Evolutionary conservation across 2,329 filamentous ascomycete genomes (phyloP).

Genomic region (Aspergillus sclerotialis): DNA sequence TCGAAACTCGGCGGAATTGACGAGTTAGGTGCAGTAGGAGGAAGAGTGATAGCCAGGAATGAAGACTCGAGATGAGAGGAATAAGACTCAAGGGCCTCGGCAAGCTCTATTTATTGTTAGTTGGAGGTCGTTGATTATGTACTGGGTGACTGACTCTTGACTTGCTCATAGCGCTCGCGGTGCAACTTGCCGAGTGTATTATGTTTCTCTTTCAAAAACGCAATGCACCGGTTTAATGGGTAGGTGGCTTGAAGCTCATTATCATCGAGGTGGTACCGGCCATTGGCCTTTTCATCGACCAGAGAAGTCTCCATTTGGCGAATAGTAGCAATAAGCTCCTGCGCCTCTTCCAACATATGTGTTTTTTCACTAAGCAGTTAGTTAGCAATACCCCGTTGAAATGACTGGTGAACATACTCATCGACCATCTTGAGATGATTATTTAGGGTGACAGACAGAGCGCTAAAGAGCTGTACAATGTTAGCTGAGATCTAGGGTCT

Average conservation of each 20-base stretch:
- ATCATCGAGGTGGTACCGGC: conserved; percentile 58
- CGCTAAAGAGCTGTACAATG: conserved; percentile 67
- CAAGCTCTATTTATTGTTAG: conserved; percentile 62
- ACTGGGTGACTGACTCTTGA: conserved; percentile 63
- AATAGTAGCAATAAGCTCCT: conserved; percentile 75
- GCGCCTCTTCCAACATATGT: conserved; percentile 80
- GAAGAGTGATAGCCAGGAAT: conserved; percentile 78
- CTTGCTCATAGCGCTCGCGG: conserved; percentile 87
- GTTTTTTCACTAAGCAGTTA: conserved; percentile 64
- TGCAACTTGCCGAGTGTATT: conserved; percentile 72
- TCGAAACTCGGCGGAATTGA: conserved; percentile 79
- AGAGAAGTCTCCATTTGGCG: conserved; percentile 90
- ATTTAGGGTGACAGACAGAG: conserved; percentile 83
- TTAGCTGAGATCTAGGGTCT: conserved; percentile 8
- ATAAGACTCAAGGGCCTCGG: conserved; percentile 88
- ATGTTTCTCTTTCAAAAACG: conserved; percentile 79
- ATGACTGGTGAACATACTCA: conserved; percentile 39
- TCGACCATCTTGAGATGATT: conserved; percentile 82
- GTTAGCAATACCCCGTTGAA: conserved; percentile 4
- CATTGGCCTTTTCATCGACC: conserved; percentile 62
- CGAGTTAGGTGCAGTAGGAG: conserved; percentile 70
- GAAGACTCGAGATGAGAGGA: conserved; percentile 88
- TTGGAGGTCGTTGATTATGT: background rate
- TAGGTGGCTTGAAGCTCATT: conserved; percentile 72
- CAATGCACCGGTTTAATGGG: conserved; percentile 73